Percentiles rank a stretch among this genome's conserved stretches.
phyloP scores from a whole-genome alignment of 331 rosid genomes.

The Arachis monticola region DNA sequence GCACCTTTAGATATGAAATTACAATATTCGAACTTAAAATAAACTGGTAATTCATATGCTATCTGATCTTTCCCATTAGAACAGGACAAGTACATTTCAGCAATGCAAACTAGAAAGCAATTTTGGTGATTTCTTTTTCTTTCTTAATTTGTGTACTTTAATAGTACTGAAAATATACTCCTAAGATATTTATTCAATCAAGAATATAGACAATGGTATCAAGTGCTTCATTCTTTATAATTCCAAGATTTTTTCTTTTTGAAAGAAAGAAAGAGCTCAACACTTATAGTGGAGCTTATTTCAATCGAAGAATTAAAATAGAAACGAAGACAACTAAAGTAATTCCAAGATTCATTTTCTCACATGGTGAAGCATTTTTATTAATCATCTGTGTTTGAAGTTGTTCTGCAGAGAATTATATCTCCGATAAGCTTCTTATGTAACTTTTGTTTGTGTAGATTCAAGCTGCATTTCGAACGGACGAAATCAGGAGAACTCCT shows the following conservation, averaged over 20 bases:
- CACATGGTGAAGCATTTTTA: conserved; percentile 6
- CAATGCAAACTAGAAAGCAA: not conserved
- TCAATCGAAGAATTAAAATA: no score
- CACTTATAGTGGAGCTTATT: no score
- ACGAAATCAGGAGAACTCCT: conserved; percentile 85
- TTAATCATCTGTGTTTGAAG: conserved; percentile 2
- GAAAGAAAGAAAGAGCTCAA: no score
- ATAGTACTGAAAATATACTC: not conserved
- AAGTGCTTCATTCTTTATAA: not conserved
- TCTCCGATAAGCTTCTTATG: conserved; percentile 19
- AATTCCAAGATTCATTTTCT: not conserved
- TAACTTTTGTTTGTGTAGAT: conserved; percentile 52
- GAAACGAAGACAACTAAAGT: no score
- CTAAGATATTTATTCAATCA: not conserved
- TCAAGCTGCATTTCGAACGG: conserved; percentile 96
- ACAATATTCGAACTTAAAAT: not conserved
- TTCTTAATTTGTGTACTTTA: not conserved
- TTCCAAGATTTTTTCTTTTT: not conserved
- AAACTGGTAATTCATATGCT: not conserved
- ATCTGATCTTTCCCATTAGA: not conserved
- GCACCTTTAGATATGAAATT: not conserved
- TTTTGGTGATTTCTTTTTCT: not conserved
- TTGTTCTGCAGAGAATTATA: conserved; percentile 3
- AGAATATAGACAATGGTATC: not conserved
- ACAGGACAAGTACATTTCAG: not conserved